Percentiles rank a stretch among this genome's conserved stretches.
phyloP scores from a whole-genome alignment of 106 monocot species.

The Phalaenopsis equestris region DNA sequence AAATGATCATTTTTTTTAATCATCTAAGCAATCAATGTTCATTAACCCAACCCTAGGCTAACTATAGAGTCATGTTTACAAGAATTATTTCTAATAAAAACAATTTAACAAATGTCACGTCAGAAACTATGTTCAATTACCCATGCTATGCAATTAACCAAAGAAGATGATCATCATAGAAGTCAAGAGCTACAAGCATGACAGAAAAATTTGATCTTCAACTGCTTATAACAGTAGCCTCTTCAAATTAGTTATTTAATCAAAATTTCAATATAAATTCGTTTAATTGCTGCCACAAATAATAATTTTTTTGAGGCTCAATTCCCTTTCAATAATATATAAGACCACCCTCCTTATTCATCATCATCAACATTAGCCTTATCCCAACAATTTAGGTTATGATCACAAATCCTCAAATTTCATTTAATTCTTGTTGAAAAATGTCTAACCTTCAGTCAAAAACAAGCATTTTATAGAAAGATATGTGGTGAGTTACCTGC shows the following conservation, averaged over 20 bases:
- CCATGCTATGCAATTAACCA: too few relatives aligned
- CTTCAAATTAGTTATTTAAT: background rate
- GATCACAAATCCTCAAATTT: background rate
- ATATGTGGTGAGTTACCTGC: background rate
- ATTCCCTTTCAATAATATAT: background rate
- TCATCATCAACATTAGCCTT: background rate
- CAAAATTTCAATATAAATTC: background rate
- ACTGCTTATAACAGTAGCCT: background rate
- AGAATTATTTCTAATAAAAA: too few relatives aligned
- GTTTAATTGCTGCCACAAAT: background rate
- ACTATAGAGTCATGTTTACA: too few relatives aligned
- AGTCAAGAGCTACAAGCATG: too few relatives aligned
- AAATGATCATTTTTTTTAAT: too few relatives aligned
- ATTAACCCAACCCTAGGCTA: too few relatives aligned
- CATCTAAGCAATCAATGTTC: too few relatives aligned
- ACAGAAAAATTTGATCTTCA: background rate
- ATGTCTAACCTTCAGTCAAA: background rate
- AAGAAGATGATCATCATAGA: too few relatives aligned
- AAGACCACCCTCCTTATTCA: background rate
- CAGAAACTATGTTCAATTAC: too few relatives aligned
- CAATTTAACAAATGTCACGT: too few relatives aligned
- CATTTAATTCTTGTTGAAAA: background rate
- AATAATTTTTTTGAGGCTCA: background rate
- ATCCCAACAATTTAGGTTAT: background rate
- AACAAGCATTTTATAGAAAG: background rate